Conservation (phyloP, 352 stramenopile species). For the Plasmopara halstedii region DNA sequence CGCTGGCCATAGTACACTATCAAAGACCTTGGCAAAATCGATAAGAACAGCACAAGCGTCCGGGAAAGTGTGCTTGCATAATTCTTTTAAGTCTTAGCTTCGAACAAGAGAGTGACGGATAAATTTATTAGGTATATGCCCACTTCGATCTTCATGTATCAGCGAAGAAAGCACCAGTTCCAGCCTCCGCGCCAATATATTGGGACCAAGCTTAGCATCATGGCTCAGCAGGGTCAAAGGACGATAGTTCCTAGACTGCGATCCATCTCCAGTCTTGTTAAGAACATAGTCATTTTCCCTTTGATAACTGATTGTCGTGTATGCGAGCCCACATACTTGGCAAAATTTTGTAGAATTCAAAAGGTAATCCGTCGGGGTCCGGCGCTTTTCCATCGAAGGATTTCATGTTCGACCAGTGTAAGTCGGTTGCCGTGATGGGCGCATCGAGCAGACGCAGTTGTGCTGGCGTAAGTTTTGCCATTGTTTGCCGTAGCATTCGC, state of each 20-base stretch:
- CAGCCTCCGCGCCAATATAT: not conserved
- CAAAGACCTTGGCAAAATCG: slow-evolving; percentile 7
- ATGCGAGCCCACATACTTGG: slow-evolving; percentile 4
- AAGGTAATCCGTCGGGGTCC: slow-evolving; percentile 5
- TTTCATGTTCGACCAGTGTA: slow-evolving; percentile 11
- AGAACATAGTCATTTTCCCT: slow-evolving; percentile 13
- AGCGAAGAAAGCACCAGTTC: not conserved
- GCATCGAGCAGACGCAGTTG: slow-evolving; percentile 2
- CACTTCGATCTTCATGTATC: slow-evolving; percentile 7
- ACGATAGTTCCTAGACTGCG: slow-evolving; percentile 5
- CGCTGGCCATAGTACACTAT: not conserved
- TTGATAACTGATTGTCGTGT: slow-evolving; percentile 5
- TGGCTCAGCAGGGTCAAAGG: slow-evolving; percentile 11
- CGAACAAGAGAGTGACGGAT: slow-evolving; percentile 2
- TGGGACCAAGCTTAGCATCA: slow-evolving; percentile 8
- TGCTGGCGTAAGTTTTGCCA: not conserved
- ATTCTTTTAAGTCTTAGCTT: slow-evolving; percentile 2
- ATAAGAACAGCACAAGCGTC: slow-evolving; percentile 2
- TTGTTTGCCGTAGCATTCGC: not conserved
- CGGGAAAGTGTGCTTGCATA: not conserved
- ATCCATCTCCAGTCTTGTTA: slow-evolving; percentile 1
- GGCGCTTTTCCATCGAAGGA: slow-evolving; percentile 8
- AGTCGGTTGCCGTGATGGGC: slow-evolving; percentile 5
- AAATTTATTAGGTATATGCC: not conserved
- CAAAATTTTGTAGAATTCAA: slow-evolving; percentile 12